Percentiles rank a stretch among this genome's conserved stretches.
Conservation (phyloP, 2,329 filamentous ascomycete genomes). For the Ceratocystis smalleyi region DNA sequence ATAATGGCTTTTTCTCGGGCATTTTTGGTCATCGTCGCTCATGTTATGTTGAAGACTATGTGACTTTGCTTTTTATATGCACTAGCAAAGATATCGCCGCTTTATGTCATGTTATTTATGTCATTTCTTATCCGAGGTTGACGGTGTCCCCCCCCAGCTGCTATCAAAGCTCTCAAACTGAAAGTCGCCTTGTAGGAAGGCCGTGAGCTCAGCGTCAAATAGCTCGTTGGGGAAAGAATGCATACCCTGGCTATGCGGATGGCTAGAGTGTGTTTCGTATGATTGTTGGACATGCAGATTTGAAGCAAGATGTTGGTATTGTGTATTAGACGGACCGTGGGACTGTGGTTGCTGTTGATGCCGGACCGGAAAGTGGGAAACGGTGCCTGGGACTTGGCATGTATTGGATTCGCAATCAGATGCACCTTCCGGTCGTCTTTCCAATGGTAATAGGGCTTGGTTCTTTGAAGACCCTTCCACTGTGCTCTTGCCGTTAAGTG, state of each 20-base stretch:
- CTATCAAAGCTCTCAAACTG: conserved; percentile 10
- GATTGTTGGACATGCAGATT: neutral
- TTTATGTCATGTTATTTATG: neutral
- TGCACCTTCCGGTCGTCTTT: neutral
- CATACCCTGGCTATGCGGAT: neutral
- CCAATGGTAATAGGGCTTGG: neutral
- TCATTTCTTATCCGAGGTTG: neutral
- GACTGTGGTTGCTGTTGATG: neutral
- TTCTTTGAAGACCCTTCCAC: neutral
- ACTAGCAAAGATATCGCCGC: neutral
- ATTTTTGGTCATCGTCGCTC: neutral
- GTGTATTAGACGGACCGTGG: neutral
- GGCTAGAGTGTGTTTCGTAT: neutral
- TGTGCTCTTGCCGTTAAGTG: conserved; percentile 14
- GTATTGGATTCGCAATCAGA: neutral
- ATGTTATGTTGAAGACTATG: too few species aligned
- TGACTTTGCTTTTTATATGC: too few species aligned
- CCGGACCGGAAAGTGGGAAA: neutral
- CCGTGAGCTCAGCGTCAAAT: conserved; percentile 13
- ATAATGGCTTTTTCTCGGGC: neutral
- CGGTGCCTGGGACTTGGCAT: neutral
- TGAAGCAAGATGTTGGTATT: neutral
- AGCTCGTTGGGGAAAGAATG: conserved; percentile 14
- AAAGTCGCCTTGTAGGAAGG: conserved; percentile 12
- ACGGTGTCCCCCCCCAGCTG: neutral